These are phyloP conservation scores for Blakeslea trispora DNA, from an alignment of 371 early-diverging fungal genomes.

Conservation along the genomic window DNA sequence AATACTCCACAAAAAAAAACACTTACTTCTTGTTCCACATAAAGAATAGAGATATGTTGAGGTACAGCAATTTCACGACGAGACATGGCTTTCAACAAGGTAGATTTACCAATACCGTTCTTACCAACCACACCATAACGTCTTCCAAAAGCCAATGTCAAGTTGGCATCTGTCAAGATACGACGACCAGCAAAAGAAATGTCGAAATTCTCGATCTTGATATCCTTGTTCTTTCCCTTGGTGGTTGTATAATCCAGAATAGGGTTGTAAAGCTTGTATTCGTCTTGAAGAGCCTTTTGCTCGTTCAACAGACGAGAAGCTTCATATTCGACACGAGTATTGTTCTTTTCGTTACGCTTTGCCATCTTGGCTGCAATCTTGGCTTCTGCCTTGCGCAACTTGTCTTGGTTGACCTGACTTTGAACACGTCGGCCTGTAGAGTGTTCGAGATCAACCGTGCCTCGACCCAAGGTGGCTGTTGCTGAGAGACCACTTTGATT, in stretches of 20 bases:
- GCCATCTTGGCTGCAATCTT: slow-evolving; percentile 90
- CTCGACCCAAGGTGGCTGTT: slow-evolving; percentile 47
- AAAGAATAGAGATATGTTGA: slow-evolving; percentile 85
- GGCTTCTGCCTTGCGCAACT: slow-evolving; percentile 91
- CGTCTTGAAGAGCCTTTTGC: slow-evolving; percentile 67
- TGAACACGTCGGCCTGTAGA: slow-evolving; percentile 68
- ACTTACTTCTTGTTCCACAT: slow-evolving; percentile 96
- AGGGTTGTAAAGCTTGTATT: slow-evolving; percentile 75
- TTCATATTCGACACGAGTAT: slow-evolving; percentile 63
- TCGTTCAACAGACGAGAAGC: slow-evolving; percentile 80
- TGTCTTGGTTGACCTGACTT: slow-evolving; percentile 88
- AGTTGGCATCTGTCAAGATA: slow-evolving; percentile 85
- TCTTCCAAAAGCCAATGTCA: slow-evolving; percentile 88
- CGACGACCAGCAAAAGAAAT: slow-evolving; percentile 93
- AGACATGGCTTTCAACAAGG: slow-evolving; percentile 92
- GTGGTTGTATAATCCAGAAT: slow-evolving; percentile 84
- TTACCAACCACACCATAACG: slow-evolving; percentile 96
- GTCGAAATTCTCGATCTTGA: slow-evolving; percentile 95
- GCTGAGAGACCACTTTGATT: slow-evolving; percentile 58
- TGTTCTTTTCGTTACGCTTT: slow-evolving; percentile 75
- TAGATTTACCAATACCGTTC: slow-evolving; percentile 99
- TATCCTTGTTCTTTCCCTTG: slow-evolving; percentile 89
- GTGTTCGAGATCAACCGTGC: slow-evolving; percentile 67
- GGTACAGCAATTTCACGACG: slow-evolving; percentile 89
- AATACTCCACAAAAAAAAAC: not conserved